phyloP scores from a whole-genome alignment of 768 basidiomycete species.

The Hortiboletus campestris region DNA sequence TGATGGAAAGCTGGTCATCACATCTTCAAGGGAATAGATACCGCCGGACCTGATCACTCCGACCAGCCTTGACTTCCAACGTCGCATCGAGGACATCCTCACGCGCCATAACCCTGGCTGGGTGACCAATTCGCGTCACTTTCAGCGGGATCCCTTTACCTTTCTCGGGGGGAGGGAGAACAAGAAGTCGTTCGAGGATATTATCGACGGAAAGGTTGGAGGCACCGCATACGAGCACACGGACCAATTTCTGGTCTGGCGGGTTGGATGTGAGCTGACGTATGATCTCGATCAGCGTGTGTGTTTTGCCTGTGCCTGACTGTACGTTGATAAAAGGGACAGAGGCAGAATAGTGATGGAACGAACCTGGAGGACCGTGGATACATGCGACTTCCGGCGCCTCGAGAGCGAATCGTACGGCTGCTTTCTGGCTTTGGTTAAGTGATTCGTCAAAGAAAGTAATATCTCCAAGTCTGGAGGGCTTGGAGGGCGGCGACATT shows the following conservation, averaged over 20 bases:
- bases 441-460: conserved; percentile 72
- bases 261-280: conserved; percentile 67
- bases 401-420: conserved; percentile 79
- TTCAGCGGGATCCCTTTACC: conserved; percentile 44
- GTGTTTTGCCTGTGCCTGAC: conserved; percentile 89
- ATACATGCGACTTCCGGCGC: conserved; percentile 86
- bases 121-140: conserved; percentile 91
- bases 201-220: conserved; percentile 97
- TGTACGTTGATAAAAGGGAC: neutral
- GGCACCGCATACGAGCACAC: conserved; percentile 87
- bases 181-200: conserved; percentile 81
- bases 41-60: conserved; percentile 61
- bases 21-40: neutral
- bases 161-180: conserved; percentile 51
- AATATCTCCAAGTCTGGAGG: conserved; percentile 39
- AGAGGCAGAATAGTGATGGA: neutral
- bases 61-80: conserved; percentile 67
- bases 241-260: conserved; percentile 43
- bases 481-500: conserved; percentile 46
- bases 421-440: conserved; percentile 82
- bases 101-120: conserved; percentile 83
- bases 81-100: conserved; percentile 66
- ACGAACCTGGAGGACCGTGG: conserved; percentile 90
- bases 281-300: conserved; percentile 91
- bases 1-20: conserved; percentile 31